phyloP scores from a whole-genome alignment of 345 rosid species.

The Luvunga scandens region DNA sequence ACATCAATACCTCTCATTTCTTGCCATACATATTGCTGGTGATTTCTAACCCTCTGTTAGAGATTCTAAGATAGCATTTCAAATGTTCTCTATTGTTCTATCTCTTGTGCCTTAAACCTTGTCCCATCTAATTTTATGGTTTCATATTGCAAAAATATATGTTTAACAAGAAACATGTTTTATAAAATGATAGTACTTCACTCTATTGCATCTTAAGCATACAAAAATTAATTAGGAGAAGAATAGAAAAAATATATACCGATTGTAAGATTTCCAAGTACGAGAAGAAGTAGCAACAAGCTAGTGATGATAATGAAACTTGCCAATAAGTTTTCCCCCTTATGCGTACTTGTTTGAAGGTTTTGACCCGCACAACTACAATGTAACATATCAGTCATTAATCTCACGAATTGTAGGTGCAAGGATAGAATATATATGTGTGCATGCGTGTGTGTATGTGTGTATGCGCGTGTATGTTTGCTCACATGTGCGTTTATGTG shows the following conservation, averaged over 20 bases:
- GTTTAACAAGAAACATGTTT: neutral
- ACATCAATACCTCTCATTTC: conserved; percentile 34
- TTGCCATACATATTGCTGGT: conserved; percentile 33
- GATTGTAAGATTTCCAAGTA: conserved; percentile 59
- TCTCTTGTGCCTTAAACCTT: conserved; percentile 14
- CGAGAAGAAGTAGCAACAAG: conserved; percentile 41
- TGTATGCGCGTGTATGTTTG: too few species aligned
- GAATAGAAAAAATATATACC: conserved; percentile 3
- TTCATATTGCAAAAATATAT: neutral
- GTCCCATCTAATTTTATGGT: neutral
- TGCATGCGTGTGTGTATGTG: too few species aligned
- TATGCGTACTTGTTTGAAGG: conserved; percentile 42
- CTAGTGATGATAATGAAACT: conserved; percentile 43
- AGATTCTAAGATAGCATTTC: conserved; percentile 27
- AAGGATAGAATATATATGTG: too few species aligned
- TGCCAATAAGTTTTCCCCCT: conserved; percentile 51
- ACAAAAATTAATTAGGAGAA: neutral
- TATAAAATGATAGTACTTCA: neutral
- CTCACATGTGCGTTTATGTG: too few species aligned
- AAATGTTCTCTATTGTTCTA: conserved; percentile 33
- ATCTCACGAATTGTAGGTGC: too few species aligned
- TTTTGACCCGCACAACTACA: conserved; percentile 37
- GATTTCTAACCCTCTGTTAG: conserved; percentile 29
- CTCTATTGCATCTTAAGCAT: neutral
- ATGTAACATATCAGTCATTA: neutral